A percentile compares a stretch with the other conserved stretches of the same genome.
Evolutionary conservation across 108 stramenopile genomes (phyloP).

Genomic region (Skeletonema grethae): DNA sequence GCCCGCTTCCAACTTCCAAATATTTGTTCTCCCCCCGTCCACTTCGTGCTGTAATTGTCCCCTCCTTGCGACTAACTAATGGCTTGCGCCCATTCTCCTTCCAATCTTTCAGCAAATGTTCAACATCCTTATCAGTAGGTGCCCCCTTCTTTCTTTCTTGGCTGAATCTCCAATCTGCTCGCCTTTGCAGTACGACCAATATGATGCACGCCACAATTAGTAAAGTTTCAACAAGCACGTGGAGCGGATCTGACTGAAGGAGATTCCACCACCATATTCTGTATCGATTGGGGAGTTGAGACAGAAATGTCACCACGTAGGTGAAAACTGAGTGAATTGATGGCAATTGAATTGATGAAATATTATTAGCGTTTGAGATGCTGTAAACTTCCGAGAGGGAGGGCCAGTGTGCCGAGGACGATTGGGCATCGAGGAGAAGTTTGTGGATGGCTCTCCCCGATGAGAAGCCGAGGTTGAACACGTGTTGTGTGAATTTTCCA

Average conservation of each 20-base stretch:
- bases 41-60: neutral
- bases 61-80: constrained; percentile 45
- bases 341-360: neutral
- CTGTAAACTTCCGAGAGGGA: neutral
- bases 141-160: constrained; percentile 51
- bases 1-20: constrained; percentile 3
- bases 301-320: constrained; percentile 12
- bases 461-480: constrained; percentile 30
- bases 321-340: neutral
- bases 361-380: neutral
- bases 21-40: constrained; percentile 5
- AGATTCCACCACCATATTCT: constrained; percentile 85
- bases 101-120: constrained; percentile 93
- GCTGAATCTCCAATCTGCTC: constrained; percentile 52
- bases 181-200: constrained; percentile 68
- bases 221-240: constrained; percentile 94
- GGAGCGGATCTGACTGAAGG: constrained; percentile 83
- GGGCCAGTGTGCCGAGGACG: neutral
- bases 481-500: constrained; percentile 51
- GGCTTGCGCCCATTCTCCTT: constrained; percentile 70
- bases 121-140: constrained; percentile 60
- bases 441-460: constrained; percentile 35
- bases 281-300: constrained; percentile 59
- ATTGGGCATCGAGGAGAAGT: neutral
- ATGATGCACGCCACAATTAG: constrained; percentile 86